Evolutionary conservation across 2,329 filamentous ascomycete genomes (phyloP), one percentile per base, ranked within the genome.

Genomic region (Sphaerulina vaccinii): DNA sequence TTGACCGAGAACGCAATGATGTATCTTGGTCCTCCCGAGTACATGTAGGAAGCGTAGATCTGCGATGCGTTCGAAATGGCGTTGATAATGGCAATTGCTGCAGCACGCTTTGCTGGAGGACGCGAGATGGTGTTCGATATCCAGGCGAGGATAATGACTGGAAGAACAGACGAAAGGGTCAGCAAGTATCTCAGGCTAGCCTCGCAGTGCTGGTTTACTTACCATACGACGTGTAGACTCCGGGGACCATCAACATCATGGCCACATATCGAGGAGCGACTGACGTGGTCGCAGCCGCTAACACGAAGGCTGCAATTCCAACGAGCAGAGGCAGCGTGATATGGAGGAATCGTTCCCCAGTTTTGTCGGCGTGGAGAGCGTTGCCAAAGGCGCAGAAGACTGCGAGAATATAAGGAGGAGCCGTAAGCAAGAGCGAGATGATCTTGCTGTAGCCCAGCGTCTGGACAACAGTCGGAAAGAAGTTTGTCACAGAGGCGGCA

Each of bases 81-180:
- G 64, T 92, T 92, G 70, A 91, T 88, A 52, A 85, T 83, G 1
- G 87, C 88, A 4, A 92, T 69, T 0, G 86, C 86, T 0, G 86
- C 82, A 2, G 84, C 83, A 56, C 86, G 80, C 73, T 90, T 90
- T 1, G 87, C 83, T 0, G 87, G 85, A 3, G 88, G 88, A 3
- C 87, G 80, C 0, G 87, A 86, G 45, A 92, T 77, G 1, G 84
- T 85, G 65, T 87, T 88, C 39, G 79, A 83, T 56, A 91, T 90
- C 88, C 88, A 93, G 2, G 83, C 85, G 62, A 84, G 88, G 36
- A 81, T 57, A 1, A 87, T 81, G 1, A 85, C 83, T n/a, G n/a
- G n/a, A n/a, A n/a, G n/a, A n/a, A n/a, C n/a, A n/a, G n/a, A n/a
- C n/a, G n/a, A n/a, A n/a, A n/a, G n/a, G n/a, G n/a, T n/a, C n/a